phyloP scores from a whole-genome alignment of 2,329 filamentous ascomycete species.

The Diaporthe capsici region DNA sequence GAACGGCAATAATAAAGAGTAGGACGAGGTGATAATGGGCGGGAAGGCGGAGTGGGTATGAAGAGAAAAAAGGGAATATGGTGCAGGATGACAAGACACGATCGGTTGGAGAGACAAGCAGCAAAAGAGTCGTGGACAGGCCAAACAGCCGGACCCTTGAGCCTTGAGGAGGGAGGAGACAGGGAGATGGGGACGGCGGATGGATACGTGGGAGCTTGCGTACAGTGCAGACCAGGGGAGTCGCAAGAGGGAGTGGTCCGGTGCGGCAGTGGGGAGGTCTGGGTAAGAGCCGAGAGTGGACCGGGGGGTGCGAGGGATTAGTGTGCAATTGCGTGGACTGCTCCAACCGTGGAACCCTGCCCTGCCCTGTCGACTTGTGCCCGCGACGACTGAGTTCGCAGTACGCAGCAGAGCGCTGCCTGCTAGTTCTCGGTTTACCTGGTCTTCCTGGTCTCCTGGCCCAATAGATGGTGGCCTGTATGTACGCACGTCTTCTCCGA shows the following conservation, averaged over 20 bases:
- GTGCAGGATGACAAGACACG: conserved; percentile 18
- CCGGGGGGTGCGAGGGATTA: conserved; percentile 27
- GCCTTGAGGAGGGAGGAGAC: conserved; percentile 27
- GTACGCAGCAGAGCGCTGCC: conserved; percentile 10
- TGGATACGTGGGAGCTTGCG: conserved; percentile 38
- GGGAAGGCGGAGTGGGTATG: conserved; percentile 17
- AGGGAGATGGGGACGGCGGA: conserved; percentile 31
- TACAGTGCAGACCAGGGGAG: conserved; percentile 21
- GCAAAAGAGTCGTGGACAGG: conserved; percentile 12
- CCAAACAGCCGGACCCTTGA: conserved; percentile 25
- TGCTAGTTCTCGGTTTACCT: neutral
- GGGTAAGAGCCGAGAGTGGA: conserved; percentile 31
- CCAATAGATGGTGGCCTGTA: neutral
- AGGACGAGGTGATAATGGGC: conserved; percentile 21
- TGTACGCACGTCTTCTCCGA: neutral
- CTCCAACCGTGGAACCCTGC: conserved; percentile 22
- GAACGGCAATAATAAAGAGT: conserved; percentile 23
- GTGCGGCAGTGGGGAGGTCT: conserved; percentile 18
- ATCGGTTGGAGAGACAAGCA: conserved; percentile 19
- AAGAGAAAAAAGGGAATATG: neutral
- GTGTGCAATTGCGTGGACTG: conserved; percentile 39
- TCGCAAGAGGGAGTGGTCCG: conserved; percentile 9
- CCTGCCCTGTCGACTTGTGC: conserved; percentile 16
- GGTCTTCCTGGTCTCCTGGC: neutral
- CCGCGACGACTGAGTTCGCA: conserved; percentile 4